Evolutionary conservation across 2,329 filamentous ascomycete genomes (phyloP).

Genomic region (Phaeosphaeriaceae sp.): DNA sequence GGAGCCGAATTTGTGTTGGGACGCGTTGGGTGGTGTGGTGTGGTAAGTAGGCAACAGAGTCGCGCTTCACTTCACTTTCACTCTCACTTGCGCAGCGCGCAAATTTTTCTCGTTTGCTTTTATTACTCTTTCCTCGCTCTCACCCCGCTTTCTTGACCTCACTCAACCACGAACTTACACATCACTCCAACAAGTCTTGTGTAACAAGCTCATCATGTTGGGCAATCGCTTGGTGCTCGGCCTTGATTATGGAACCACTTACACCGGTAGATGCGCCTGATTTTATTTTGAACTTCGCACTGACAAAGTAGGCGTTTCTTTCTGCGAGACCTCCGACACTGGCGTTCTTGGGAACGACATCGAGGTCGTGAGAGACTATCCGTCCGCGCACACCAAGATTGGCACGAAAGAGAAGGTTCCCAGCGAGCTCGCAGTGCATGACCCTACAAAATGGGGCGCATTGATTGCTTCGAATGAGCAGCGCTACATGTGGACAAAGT

Average conservation of each 20-base stretch:
- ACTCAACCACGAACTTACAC: not conserved
- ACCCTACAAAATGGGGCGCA: conserved; percentile 19
- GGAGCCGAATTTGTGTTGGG: too few species aligned
- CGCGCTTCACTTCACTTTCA: not conserved
- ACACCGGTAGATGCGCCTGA: conserved; percentile 17
- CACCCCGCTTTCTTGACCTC: not conserved
- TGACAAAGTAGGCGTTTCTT: conserved; percentile 33
- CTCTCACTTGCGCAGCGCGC: not conserved
- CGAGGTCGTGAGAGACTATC: conserved; percentile 37
- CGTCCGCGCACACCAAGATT: conserved; percentile 24
- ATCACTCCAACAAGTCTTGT: too few species aligned
- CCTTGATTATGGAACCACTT: conserved; percentile 33
- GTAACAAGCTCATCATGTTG: not conserved
- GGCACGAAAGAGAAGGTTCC: conserved; percentile 42
- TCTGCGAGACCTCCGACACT: conserved; percentile 34
- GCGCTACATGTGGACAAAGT: conserved; percentile 45
- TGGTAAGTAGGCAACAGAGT: too few species aligned
- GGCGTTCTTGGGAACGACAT: conserved; percentile 16
- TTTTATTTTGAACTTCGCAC: not conserved
- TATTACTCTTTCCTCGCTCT: not conserved
- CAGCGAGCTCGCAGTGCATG: conserved; percentile 21
- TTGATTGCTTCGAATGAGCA: conserved; percentile 21
- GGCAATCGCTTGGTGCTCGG: conserved; percentile 14
- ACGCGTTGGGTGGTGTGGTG: too few species aligned
- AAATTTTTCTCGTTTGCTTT: not conserved